These are phyloP conservation scores for Fusarium tuaranense DNA, from an alignment of 2,329 filamentous ascomycete genomes.

Conservation along the genomic window DNA sequence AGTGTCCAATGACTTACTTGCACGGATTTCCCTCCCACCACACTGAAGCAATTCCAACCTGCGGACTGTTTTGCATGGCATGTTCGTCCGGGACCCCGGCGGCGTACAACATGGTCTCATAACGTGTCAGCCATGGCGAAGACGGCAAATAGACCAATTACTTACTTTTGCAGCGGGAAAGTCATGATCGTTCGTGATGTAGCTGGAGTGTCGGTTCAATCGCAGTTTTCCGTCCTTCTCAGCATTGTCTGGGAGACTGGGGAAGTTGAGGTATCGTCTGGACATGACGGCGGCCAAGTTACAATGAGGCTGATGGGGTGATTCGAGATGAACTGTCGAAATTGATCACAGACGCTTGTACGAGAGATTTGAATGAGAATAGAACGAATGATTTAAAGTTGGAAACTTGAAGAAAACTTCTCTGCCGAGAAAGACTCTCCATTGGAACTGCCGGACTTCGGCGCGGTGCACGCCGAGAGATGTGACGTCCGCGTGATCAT, in stretches of 20 bases:
- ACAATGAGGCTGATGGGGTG: background rate
- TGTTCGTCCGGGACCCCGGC: background rate
- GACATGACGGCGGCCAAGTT: background rate
- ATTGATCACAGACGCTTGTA: background rate
- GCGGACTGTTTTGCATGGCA: background rate
- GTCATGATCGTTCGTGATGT: background rate
- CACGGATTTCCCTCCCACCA: conserved; percentile 1
- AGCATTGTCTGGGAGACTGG: background rate
- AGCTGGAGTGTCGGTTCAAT: background rate
- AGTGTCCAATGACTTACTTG: background rate
- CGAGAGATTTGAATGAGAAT: background rate
- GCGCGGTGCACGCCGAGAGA: background rate
- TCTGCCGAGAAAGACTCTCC: background rate
- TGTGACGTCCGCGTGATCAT: background rate
- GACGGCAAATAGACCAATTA: background rate
- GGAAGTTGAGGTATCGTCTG: background rate
- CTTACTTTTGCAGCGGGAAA: background rate
- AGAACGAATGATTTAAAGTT: background rate
- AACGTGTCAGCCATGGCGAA: background rate
- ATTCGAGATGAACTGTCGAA: background rate
- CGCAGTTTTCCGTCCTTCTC: background rate
- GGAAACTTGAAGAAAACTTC: background rate
- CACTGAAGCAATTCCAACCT: background rate
- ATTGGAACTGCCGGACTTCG: background rate
- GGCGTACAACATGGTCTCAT: background rate